phyloP scores from a whole-genome alignment of 441 rosid genomes.

The Rhodomyrtus psidioides region DNA sequence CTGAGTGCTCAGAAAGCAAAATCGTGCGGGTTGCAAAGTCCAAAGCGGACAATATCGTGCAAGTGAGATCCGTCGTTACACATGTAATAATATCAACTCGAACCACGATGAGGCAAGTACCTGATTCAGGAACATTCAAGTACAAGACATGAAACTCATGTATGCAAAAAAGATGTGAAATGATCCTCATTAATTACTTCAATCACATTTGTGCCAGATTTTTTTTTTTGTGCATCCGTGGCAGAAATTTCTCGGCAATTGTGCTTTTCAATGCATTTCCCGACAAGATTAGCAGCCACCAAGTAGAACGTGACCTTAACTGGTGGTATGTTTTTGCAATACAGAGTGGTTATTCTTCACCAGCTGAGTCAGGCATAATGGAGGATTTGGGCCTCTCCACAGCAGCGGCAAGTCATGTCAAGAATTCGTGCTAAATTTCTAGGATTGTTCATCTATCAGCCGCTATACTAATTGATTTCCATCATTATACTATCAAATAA shows the following conservation, averaged over 20 bases:
- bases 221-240: background rate
- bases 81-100: background rate
- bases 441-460: background rate
- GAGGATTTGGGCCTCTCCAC: constrained; percentile 41
- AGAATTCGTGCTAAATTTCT: background rate
- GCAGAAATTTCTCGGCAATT: background rate
- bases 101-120: background rate
- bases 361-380: constrained; percentile 50
- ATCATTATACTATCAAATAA: no score
- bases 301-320: background rate
- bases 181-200: background rate
- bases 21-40: no score
- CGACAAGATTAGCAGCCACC: background rate
- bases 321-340: background rate
- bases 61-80: no score
- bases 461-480: background rate
- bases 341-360: constrained; percentile 63
- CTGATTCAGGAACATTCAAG: background rate
- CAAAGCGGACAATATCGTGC: no score
- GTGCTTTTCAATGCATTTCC: background rate
- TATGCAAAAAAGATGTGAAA: background rate
- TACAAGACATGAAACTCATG: no score
- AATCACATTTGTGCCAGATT: background rate
- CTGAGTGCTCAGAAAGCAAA: no score
- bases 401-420: constrained; percentile 24